phyloP scores from a whole-genome alignment of 2,329 filamentous ascomycete species.

The Periconia macrospinosa region DNA sequence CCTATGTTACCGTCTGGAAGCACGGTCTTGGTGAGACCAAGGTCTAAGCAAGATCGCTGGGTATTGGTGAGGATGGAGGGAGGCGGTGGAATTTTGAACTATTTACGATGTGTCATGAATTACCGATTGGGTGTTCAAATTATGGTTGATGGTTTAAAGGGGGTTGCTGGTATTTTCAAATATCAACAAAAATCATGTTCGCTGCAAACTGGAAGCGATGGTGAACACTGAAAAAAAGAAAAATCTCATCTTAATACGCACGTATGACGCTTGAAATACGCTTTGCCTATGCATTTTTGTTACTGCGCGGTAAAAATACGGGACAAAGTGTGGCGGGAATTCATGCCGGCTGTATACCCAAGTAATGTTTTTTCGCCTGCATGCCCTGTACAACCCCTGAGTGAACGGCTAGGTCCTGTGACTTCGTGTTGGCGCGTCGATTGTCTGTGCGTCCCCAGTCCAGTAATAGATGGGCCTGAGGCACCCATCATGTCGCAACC shows the following conservation, averaged over 20 bases:
- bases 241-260: too few relatives aligned
- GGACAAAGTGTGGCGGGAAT: too few relatives aligned
- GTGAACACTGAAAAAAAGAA: too few relatives aligned
- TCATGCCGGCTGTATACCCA: too few relatives aligned
- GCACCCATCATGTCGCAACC: slow-evolving; percentile 19
- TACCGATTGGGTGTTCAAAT: background rate
- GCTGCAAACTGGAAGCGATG: background rate
- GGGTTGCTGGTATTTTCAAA: slow-evolving; percentile 6
- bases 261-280: too few relatives aligned
- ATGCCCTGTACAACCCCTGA: too few relatives aligned
- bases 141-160: slow-evolving; percentile 1
- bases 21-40: slow-evolving; percentile 87
- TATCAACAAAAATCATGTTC: slow-evolving; percentile 3
- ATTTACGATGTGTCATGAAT: background rate
- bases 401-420: slow-evolving; percentile 16
- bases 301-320: too few relatives aligned
- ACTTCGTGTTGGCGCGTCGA: slow-evolving; percentile 18
- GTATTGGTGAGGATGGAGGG: background rate
- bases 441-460: slow-evolving; percentile 1
- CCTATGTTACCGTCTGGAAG: slow-evolving; percentile 92
- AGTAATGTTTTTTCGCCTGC: too few relatives aligned
- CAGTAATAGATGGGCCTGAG: slow-evolving; percentile 23
- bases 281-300: too few relatives aligned
- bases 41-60: slow-evolving; percentile 63
- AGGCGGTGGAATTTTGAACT: background rate